Evolutionary conservation across 805 yeast genomes (phyloP), one percentile per base, ranked within the genome.

Genomic region (Kluyveromyces dobzhanskii): DNA sequence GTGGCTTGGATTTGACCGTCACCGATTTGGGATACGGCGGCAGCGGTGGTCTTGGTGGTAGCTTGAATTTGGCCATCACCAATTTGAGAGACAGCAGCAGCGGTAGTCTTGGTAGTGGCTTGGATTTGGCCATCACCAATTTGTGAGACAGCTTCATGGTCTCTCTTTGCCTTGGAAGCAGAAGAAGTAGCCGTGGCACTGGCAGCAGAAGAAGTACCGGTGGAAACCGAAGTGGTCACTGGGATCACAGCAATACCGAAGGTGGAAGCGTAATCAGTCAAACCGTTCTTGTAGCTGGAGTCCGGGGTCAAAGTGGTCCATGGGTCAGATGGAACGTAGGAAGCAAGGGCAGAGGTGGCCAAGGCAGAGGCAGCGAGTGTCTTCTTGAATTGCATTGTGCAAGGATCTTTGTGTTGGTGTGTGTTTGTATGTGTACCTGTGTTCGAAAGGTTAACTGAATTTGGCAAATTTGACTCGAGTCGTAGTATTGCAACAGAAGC

Each of bases 221-320:
- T 50, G 10, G 47, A 23, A 30, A 54, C 54, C 4, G 51, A 37
- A 27, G 63, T 43, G 21, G 67, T 49, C 35, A 61, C 45, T 50
- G 70, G 67, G 35, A 56, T 50, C 40, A 66, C 68, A 24, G 69
- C 71, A 42, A 66, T 62, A 59, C 71, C 72, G 41, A 66, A 66
- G 32, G 66, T 54, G 25, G 64, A 58, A 31, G 57, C 42, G 53
- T 60, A 62, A 33, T 57, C 57, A 32, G 69, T 57, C 24, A 58
- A 39, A 44, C 66, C 71, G 44, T 62, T 60, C 26, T 54, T 39
- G 54, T 56, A 63, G 33, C 67, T 62, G 38, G 62, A 54, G 24
- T 53, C 46, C 51, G 71, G 70, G 14, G 69, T 66, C 53, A 66
- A 53, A 44, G 70, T 66, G 32, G 65, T 45, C 71, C 71, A 67